Evolutionary conservation across 441 rosid species (phyloP).

Genomic region (Aquilaria agallochum): DNA sequence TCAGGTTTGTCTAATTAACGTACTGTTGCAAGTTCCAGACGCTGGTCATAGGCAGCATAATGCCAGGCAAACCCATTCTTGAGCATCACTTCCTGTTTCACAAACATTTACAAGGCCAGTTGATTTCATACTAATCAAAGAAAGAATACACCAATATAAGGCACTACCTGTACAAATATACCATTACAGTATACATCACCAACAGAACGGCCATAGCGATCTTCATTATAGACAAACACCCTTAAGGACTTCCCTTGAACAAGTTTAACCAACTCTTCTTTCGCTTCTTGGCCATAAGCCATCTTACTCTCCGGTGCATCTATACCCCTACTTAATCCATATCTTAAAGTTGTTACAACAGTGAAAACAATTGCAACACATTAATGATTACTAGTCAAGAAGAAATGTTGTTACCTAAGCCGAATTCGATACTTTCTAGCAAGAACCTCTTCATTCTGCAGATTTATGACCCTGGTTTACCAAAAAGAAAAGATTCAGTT

Average conservation of each 20-base stretch:
- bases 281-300: constrained; percentile 57
- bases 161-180: constrained; percentile 46
- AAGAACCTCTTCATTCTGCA: constrained; percentile 46
- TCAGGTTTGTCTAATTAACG: constrained; percentile 6
- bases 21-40: constrained; percentile 51
- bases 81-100: constrained; percentile 59
- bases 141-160: constrained; percentile 12
- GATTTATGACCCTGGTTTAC: constrained; percentile 31
- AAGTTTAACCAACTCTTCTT: constrained; percentile 39
- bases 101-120: not conserved
- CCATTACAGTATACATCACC: constrained; percentile 76
- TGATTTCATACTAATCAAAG: constrained; percentile 1
- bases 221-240: constrained; percentile 48
- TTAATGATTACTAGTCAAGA: not conserved
- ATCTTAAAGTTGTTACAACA: not conserved
- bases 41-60: constrained; percentile 58
- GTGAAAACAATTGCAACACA: too few species aligned
- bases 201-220: constrained; percentile 62
- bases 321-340: constrained; percentile 39
- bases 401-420: constrained; percentile 34
- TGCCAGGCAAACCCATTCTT: constrained; percentile 90
- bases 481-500: not conserved
- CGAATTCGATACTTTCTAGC: constrained; percentile 53
- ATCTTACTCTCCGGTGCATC: constrained; percentile 63
- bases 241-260: constrained; percentile 48